Conservation (phyloP, 2,329 filamentous ascomycete species). For the Colletotrichum simmondsii region DNA sequence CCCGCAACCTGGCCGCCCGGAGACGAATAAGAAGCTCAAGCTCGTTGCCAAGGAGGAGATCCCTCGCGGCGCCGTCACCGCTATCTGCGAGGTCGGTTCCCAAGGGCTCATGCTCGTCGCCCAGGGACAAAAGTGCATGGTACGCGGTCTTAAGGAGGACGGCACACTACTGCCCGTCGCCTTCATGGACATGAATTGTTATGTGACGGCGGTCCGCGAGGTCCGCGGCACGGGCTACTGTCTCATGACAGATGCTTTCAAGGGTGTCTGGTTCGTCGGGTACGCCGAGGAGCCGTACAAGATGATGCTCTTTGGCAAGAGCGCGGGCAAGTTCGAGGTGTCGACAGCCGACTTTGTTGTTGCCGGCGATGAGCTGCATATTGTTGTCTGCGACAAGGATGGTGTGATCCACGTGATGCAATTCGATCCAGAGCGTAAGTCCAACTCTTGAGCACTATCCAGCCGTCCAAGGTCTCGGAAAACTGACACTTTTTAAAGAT, state of each 20-base stretch:
- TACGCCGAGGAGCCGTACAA: conserved; percentile 98
- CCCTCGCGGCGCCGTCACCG: conserved; percentile 89
- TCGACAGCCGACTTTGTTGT: conserved; percentile 89
- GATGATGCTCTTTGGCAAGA: conserved; percentile 93
- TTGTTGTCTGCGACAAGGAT: conserved; percentile 85
- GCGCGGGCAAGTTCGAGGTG: conserved; percentile 80
- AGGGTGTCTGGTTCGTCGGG: conserved; percentile 95
- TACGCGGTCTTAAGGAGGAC: conserved; percentile 94
- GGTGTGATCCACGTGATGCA: conserved; percentile 90
- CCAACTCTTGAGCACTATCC: background rate
- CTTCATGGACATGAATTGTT: conserved; percentile 97
- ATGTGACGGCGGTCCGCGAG: conserved; percentile 87
- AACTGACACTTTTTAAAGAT: conserved; percentile 62
- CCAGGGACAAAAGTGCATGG: conserved; percentile 97
- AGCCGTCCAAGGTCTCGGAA: conserved; percentile 38
- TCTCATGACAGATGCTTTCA: conserved; percentile 88
- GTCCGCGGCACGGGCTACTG: conserved; percentile 86
- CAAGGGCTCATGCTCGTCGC: conserved; percentile 90
- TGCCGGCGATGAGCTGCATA: conserved; percentile 82
- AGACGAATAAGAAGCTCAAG: conserved; percentile 88
- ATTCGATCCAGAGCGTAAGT: conserved; percentile 92
- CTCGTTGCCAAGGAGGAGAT: conserved; percentile 91
- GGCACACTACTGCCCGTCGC: conserved; percentile 92
- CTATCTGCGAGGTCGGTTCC: conserved; percentile 83
- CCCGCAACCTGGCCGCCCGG: conserved; percentile 84